Conservation (phyloP, 202 grass and related monocot species). For the Musa balbisiana region DNA sequence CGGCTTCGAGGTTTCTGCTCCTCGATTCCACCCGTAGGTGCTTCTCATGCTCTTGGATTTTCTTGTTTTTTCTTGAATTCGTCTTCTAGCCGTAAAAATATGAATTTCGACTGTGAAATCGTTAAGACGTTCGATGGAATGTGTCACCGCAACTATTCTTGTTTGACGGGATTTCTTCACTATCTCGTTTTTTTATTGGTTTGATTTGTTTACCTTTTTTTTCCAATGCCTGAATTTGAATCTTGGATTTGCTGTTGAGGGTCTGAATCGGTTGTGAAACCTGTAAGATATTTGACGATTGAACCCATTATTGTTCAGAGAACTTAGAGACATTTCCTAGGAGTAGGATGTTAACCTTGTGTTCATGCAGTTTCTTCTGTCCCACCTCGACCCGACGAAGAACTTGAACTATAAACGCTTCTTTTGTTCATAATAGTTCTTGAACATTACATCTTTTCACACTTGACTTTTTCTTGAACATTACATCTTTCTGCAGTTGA, state of each 20-base stretch:
- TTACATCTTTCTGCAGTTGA: background rate
- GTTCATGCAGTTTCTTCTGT: background rate
- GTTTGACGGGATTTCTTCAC: background rate
- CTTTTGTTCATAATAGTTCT: too few relatives aligned
- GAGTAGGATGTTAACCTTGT: background rate
- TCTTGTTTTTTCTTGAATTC: background rate
- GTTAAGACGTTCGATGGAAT: background rate
- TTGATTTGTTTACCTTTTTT: background rate
- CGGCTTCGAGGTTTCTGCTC: slow-evolving; percentile 49
- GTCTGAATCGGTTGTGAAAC: background rate
- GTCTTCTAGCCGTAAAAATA: background rate
- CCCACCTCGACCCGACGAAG: background rate
- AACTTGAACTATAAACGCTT: background rate
- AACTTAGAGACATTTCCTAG: background rate
- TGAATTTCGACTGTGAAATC: background rate
- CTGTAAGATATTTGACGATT: background rate
- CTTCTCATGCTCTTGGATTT: background rate
- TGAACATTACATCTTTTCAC: background rate
- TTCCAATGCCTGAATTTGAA: background rate
- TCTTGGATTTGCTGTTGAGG: background rate
- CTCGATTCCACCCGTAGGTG: slow-evolving; percentile 67
- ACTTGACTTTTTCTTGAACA: background rate
- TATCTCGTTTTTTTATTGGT: background rate
- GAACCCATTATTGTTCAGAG: background rate
- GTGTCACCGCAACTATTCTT: background rate